Conservation (phyloP, 2,329 filamentous ascomycete species). For the Graphiopsis chlorocephala region DNA sequence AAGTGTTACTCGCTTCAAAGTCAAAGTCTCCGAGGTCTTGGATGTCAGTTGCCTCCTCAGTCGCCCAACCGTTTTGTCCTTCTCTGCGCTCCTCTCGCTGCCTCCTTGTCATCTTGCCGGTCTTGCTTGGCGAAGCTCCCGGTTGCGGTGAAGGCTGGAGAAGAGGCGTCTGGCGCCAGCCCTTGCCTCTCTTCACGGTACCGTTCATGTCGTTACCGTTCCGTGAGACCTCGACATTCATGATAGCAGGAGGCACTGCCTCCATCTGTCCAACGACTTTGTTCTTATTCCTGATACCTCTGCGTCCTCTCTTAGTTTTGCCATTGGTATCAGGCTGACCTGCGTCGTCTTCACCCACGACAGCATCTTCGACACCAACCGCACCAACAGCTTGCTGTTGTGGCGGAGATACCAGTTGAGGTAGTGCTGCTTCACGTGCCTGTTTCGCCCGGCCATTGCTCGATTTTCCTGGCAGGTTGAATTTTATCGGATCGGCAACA, state of each 20-base stretch:
- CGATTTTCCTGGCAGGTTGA: slow-evolving; percentile 13
- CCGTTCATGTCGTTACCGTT: slow-evolving; percentile 40
- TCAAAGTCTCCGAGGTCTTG: slow-evolving; percentile 94
- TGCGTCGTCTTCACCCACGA: slow-evolving; percentile 7
- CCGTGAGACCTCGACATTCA: slow-evolving; percentile 35
- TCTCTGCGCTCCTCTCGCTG: slow-evolving; percentile 51
- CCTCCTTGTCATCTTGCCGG: slow-evolving; percentile 43
- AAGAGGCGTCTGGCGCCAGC: slow-evolving; percentile 66
- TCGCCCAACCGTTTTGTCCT: slow-evolving; percentile 80
- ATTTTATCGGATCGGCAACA: slow-evolving; percentile 29
- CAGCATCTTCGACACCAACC: slow-evolving; percentile 2
- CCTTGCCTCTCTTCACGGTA: slow-evolving; percentile 52
- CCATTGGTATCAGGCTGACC: slow-evolving; percentile 33
- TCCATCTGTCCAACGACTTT: slow-evolving; percentile 8
- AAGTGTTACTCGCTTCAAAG: slow-evolving; percentile 82
- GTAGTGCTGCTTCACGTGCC: neutral
- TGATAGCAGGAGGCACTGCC: slow-evolving; percentile 27
- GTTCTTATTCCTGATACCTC: slow-evolving; percentile 32
- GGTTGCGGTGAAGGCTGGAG: slow-evolving; percentile 57
- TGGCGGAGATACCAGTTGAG: neutral
- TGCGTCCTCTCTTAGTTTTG: slow-evolving; percentile 49
- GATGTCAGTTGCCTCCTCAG: slow-evolving; percentile 91
- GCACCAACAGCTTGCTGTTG: neutral
- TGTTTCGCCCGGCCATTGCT: neutral
- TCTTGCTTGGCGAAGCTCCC: slow-evolving; percentile 38